phyloP scores from a whole-genome alignment of 1,139 yeast genomes.

The Debaryomyces subglobosus region DNA sequence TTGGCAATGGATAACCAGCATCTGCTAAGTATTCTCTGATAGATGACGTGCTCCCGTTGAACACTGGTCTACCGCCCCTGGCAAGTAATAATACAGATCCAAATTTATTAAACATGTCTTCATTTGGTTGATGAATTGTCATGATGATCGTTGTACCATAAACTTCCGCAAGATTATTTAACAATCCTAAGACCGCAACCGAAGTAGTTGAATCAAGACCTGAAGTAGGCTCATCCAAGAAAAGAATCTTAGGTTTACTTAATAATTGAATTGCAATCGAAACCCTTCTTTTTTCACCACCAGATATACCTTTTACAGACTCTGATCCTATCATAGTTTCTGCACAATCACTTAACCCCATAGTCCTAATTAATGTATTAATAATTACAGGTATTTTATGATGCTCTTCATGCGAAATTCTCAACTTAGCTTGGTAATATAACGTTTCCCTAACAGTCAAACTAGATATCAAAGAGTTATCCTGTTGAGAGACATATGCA shows the following conservation, averaged over 20 bases:
- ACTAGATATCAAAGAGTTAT: conserved; percentile 66
- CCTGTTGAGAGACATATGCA: conserved; percentile 78
- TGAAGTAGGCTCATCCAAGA: conserved; percentile 87
- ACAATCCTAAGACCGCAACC: conserved; percentile 62
- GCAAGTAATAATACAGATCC: conserved; percentile 71
- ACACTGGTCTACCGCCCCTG: conserved; percentile 72
- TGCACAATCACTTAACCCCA: conserved; percentile 79
- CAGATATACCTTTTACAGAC: conserved; percentile 74
- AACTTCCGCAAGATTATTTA: conserved; percentile 55
- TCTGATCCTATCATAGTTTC: conserved; percentile 77
- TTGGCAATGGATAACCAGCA: conserved; percentile 58
- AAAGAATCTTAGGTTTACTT: conserved; percentile 68
- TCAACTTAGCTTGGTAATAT: conserved; percentile 67
- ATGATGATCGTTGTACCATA: conserved; percentile 72
- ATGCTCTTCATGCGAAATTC: conserved; percentile 50
- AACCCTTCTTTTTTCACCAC: conserved; percentile 85
- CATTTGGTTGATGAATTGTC: conserved; percentile 86
- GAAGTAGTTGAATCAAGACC: conserved; percentile 87
- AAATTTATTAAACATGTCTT: conserved; percentile 61
- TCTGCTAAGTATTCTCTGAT: conserved; percentile 45
- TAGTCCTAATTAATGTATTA: conserved; percentile 59
- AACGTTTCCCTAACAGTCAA: conserved; percentile 80
- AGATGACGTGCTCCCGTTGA: conserved; percentile 52
- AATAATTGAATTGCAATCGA: conserved; percentile 79
- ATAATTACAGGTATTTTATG: conserved; percentile 37